Base-by-base conservation (phyloP, 768 basidiomycete genomes). In the Suillus brevipes region DNA sequence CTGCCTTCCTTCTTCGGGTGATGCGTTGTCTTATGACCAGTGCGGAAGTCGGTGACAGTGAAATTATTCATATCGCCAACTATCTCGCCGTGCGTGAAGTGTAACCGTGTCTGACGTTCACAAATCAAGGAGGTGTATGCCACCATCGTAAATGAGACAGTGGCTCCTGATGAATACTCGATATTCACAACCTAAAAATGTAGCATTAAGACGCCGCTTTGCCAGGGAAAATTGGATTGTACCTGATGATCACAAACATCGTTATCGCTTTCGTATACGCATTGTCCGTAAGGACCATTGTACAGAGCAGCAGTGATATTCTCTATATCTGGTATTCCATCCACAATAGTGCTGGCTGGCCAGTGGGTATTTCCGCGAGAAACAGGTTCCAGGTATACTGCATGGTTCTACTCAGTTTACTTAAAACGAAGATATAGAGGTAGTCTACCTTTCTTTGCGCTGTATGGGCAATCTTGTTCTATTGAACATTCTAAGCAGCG, bases 191-290 rank as follows among this genome's bases (percentile, higher is more conserved):
- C 90, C 85, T 85, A 63, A 34, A 43, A 14, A 7, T 7, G 36
- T 6, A 55, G 65, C 34, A 69, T 42, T n/a, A 23, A 37, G 9
- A 13, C 8, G 23, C 45, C 42, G 20, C 36, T 50, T 28, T 42
- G 53, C 9, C 40, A 43, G 18, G 28, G 52, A 58, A 25, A 50
- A 28, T 36, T 34, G 34, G 18, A 7, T 52, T 74, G 43, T 62
- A 82, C 85, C 77, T 95, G 94, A 68, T 96, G 88, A 76, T 96
- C 94, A 70, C 90, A 92, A 56, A 96, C 93, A 72, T 95, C 90
- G 72, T 96, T 96, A 52, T 83, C 80, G 61, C 86, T 84, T 73
- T 94, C 92, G 74, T 96, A 96, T 7, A 94, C 93, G 71, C 94
- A 96, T 63, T 80, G 77, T 0, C 94, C 94, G 65, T 94, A 95